Conservation (phyloP, 805 yeast genomes). For the Pichia manshurica region DNA sequence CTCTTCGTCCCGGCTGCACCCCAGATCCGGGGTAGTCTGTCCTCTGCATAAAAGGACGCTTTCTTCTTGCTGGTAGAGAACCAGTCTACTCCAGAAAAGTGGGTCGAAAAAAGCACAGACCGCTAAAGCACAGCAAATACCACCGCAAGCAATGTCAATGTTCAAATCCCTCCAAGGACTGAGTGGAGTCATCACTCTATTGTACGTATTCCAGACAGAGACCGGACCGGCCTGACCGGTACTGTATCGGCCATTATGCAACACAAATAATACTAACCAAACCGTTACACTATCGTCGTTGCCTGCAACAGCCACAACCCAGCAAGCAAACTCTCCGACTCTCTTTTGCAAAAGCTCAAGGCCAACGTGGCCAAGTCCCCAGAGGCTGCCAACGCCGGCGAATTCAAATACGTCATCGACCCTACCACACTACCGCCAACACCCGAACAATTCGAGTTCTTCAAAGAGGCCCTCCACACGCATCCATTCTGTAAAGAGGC, state of each 20-base stretch:
- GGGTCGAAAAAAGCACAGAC: too few species aligned
- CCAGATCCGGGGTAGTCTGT: too few species aligned
- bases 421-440: conserved; percentile 24
- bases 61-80: too few species aligned
- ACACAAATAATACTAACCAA: too few species aligned
- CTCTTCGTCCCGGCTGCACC: neutral
- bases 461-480: conserved; percentile 22
- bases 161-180: conserved; percentile 40
- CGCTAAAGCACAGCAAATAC: too few species aligned
- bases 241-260: too few species aligned
- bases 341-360: conserved; percentile 15
- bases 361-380: conserved; percentile 2
- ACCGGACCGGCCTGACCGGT: too few species aligned
- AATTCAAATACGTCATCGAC: conserved; percentile 25
- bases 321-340: conserved; percentile 17
- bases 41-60: too few species aligned
- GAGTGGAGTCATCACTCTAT: conserved; percentile 43
- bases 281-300: too few species aligned
- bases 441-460: conserved; percentile 28
- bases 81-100: too few species aligned
- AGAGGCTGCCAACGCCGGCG: conserved; percentile 3
- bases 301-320: conserved; percentile 21
- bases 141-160: conserved; percentile 36
- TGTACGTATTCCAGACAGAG: conserved; percentile 30
- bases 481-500: conserved; percentile 27